These are phyloP conservation scores for Dothideomycetes sp. DNA, from an alignment of 2,329 filamentous ascomycete genomes.

Conservation along the genomic window DNA sequence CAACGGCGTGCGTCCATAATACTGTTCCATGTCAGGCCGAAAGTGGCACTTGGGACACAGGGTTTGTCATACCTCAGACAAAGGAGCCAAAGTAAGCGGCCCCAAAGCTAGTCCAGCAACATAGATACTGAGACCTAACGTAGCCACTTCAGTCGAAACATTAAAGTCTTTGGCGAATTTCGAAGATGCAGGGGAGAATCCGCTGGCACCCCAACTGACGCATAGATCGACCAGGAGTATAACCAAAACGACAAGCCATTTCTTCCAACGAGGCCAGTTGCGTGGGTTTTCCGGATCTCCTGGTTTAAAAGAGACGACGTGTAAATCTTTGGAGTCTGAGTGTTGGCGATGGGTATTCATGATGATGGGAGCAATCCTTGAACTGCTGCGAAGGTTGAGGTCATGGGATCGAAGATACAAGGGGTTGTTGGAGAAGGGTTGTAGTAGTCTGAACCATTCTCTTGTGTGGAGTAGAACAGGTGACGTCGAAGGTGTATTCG, in stretches of 20 bases:
- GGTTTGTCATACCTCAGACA: conserved; percentile 3
- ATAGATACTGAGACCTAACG: conserved; percentile 22
- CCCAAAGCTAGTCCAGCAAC: conserved; percentile 31
- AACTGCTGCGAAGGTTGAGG: not conserved
- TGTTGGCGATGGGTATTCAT: not conserved
- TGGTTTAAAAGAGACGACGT: conserved; percentile 22
- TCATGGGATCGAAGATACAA: not conserved
- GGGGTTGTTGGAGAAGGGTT: too few relatives aligned
- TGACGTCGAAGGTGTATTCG: too few relatives aligned
- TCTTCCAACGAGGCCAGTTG: conserved; percentile 26
- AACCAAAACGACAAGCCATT: conserved; percentile 29
- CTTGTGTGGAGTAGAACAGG: too few relatives aligned
- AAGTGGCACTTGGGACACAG: too few relatives aligned
- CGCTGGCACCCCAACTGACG: conserved; percentile 35
- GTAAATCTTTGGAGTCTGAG: not conserved
- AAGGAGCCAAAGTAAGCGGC: conserved; percentile 4
- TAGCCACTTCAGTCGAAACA: conserved; percentile 17
- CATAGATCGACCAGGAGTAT: conserved; percentile 25
- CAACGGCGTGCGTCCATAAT: conserved; percentile 29
- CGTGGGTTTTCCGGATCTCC: conserved; percentile 26
- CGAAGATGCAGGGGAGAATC: conserved; percentile 36
- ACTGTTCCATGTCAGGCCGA: not conserved
- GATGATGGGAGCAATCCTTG: not conserved
- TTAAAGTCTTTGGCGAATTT: conserved; percentile 36
- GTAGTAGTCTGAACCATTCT: not conserved